phyloP scores from a whole-genome alignment of 306 rosid genomes.

The Glycine latifolia region DNA sequence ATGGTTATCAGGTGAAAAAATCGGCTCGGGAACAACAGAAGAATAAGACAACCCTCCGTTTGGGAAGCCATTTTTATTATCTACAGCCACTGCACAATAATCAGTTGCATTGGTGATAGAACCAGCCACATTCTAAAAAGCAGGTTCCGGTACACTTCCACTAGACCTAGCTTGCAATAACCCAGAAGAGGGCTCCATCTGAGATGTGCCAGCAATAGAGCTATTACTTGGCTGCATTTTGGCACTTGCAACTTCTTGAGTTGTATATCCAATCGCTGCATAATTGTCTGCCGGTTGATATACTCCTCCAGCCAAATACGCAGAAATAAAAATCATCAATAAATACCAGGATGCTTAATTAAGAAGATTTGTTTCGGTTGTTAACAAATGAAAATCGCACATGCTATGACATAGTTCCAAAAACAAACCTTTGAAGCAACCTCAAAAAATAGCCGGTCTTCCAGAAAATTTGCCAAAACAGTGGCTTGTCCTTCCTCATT shows the following conservation, averaged over 20 bases:
- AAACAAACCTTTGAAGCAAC: slow-evolving; percentile 60
- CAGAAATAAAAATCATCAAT: slow-evolving; percentile 25
- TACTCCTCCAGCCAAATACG: slow-evolving; percentile 53
- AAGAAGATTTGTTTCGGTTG: no score
- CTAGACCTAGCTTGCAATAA: slow-evolving; percentile 8
- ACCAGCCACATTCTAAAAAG: slow-evolving; percentile 2
- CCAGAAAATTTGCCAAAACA: slow-evolving; percentile 34
- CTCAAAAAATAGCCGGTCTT: slow-evolving; percentile 37
- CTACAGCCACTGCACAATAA: background rate
- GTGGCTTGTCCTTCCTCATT: background rate
- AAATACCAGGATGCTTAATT: slow-evolving; percentile 7
- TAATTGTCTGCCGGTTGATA: slow-evolving; percentile 47
- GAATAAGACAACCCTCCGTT: slow-evolving; percentile 12
- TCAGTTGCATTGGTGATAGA: background rate
- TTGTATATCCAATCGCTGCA: slow-evolving; percentile 35
- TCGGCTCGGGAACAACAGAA: background rate
- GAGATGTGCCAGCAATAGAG: background rate
- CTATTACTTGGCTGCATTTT: background rate
- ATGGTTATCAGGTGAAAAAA: no score
- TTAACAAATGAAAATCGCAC: no score
- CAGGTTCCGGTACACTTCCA: slow-evolving; percentile 5
- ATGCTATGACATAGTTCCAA: background rate
- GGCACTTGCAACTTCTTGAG: background rate
- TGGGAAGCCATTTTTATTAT: slow-evolving; percentile 8
- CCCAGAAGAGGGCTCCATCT: slow-evolving; percentile 12